Evolutionary conservation across 768 basidiomycete species (phyloP).

Genomic region (Termitomyces sp.): DNA sequence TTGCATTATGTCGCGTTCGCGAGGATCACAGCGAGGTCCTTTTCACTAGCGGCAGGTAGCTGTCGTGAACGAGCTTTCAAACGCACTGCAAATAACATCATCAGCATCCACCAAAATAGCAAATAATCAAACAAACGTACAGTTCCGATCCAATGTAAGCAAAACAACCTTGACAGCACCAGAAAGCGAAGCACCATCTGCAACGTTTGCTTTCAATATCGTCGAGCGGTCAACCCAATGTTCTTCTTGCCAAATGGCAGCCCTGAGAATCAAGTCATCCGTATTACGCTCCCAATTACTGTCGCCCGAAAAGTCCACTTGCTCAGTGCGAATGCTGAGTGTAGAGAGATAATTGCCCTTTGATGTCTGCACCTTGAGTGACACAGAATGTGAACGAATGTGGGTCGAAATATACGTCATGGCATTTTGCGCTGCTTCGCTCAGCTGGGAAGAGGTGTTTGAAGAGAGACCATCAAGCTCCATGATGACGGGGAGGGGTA

Average conservation of each 20-base stretch:
- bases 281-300: constrained; percentile 64
- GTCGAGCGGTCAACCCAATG: constrained; percentile 87
- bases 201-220: constrained; percentile 49
- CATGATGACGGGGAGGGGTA: constrained; percentile 94
- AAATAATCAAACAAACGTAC: constrained; percentile 42
- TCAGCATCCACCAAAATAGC: background rate
- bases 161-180: constrained; percentile 79
- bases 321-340: constrained; percentile 79
- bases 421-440: constrained; percentile 69
- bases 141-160: constrained; percentile 88
- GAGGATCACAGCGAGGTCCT: constrained; percentile 75
- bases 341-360: constrained; percentile 91
- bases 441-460: constrained; percentile 59
- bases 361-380: constrained; percentile 92
- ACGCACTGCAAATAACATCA: constrained; percentile 53
- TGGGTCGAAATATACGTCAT: constrained; percentile 73
- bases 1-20: constrained; percentile 13
- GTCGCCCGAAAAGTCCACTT: constrained; percentile 63
- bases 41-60: constrained; percentile 81
- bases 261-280: constrained; percentile 93
- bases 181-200: constrained; percentile 30
- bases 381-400: constrained; percentile 67
- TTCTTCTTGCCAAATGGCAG: constrained; percentile 90
- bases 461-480: constrained; percentile 89
- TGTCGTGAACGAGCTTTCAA: constrained; percentile 87